Evolutionary conservation across 1,284 basidiomycete genomes (phyloP).

Genomic region (Heterobasidion parviporum): DNA sequence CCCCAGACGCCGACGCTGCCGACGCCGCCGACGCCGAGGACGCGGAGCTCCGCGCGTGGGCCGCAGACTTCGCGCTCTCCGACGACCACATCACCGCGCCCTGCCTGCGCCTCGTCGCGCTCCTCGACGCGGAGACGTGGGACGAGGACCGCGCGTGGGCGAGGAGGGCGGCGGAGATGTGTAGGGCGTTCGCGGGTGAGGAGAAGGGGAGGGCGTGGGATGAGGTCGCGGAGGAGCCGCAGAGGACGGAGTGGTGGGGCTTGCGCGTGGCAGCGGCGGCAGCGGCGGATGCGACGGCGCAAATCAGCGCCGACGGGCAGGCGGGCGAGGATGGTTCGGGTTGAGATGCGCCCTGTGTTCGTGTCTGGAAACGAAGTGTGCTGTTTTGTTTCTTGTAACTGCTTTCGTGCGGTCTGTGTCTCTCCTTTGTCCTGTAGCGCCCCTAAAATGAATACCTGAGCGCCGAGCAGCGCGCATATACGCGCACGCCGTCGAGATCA

Average conservation of each 20-base stretch:
- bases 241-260: conserved; percentile 13
- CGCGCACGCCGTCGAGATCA: no score
- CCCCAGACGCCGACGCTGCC: not conserved
- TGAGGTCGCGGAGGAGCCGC: conserved; percentile 9
- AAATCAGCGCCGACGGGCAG: no score
- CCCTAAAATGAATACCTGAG: no score
- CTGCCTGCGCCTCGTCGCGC: not conserved
- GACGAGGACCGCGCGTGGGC: conserved; percentile 10
- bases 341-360: no score
- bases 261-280: not conserved
- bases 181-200: conserved; percentile 3
- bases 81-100: conserved; percentile 1
- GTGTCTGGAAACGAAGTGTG: no score
- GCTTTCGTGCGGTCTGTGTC: no score
- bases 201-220: conserved; percentile 12
- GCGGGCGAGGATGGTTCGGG: no score
- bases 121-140: conserved; percentile 7
- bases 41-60: conserved; percentile 9
- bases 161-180: conserved; percentile 6
- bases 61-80: not conserved
- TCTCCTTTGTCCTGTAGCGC: no score
- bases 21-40: conserved; percentile 2
- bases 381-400: no score
- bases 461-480: no score
- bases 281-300: not conserved